Evolutionary conservation across 108 stramenopile genomes (phyloP), one percentile per base, ranked within the genome.

Genomic region (Chaetoceros tenuissimus): DNA sequence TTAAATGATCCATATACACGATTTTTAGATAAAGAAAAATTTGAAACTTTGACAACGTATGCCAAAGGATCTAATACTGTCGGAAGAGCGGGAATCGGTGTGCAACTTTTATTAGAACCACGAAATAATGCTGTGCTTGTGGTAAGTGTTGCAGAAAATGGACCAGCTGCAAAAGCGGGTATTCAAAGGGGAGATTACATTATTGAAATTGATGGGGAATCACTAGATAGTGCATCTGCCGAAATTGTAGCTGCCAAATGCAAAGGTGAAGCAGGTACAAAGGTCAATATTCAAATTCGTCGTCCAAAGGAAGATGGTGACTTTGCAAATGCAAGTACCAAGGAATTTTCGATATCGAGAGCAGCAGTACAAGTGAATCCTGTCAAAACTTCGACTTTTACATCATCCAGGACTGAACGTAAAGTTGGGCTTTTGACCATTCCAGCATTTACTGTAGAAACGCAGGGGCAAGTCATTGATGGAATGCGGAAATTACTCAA

Each of bases 1-100:
- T 31, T 78, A 44, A 53, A 49, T 25, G 80, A 82, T 67, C 80
- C 77, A 23, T 82, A 82, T 50, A 82, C 80, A 3, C 55, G 80
- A 29, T 82, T 59, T 46, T 25, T 67, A 19, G 20, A 31, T 8
- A 30, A n/a, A n/a, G 62, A 72, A 30, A 65, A 75, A 62, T 75
- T 54, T 48, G 75, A 72, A 24, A 50, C 59, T 28, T 34, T 77
- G 48, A 77, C 75, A 18, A 48, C 67, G 10, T 77, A 77, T 31
- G 75, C 75, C 16, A 69, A 51, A 28, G 70, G 70, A 17, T 27
- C 46, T 18, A 56, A 47, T 2, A 57, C 48, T 17, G n/a, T n/a
- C n/a, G n/a, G n/a, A n/a, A n/a, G n/a, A n/a, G 67, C 59, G 0
- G 80, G 80, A 16, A 73, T 78, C 19, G 80, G 80, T 1, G 74